phyloP scores from a whole-genome alignment of 148 eudicot genomes.

The Dysphania ambrosioides region DNA sequence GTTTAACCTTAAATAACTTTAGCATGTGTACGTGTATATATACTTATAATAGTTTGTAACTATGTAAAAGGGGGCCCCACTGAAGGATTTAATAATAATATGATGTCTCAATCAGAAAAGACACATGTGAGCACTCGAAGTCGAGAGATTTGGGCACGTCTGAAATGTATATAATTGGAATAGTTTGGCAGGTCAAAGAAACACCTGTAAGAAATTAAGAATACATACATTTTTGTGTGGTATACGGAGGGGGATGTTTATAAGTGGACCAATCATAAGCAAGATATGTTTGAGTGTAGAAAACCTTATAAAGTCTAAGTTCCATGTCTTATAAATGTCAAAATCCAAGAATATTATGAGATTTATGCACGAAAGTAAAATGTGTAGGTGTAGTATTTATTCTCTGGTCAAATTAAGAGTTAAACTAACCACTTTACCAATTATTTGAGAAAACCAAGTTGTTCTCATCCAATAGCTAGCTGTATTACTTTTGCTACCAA shows the following conservation, averaged over 20 bases:
- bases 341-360: slow-evolving; percentile 10
- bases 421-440: slow-evolving; percentile 1
- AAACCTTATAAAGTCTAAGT: slow-evolving; percentile 10
- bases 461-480: slow-evolving; percentile 16
- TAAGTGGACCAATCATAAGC: slow-evolving; percentile 21
- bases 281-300: slow-evolving; percentile 20
- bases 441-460: neutral
- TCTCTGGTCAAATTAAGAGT: slow-evolving; percentile 11
- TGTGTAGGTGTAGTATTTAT: slow-evolving; percentile 8
- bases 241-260: neutral
- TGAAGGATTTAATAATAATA: too few species aligned
- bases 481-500: neutral
- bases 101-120: slow-evolving; percentile 7
- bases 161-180: slow-evolving; percentile 16
- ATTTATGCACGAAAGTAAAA: slow-evolving; percentile 15
- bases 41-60: too few species aligned
- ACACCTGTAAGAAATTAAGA: slow-evolving; percentile 23
- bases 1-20: too few species aligned
- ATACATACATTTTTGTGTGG: slow-evolving; percentile 13
- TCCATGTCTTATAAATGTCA: slow-evolving; percentile 21
- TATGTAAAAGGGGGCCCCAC: neutral
- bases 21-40: too few species aligned
- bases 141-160: slow-evolving; percentile 7
- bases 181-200: slow-evolving; percentile 36
- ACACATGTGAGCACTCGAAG: neutral